Evolutionary conservation across 352 stramenopile genomes (phyloP).

Genomic region (Phytophthora hibernalis): DNA sequence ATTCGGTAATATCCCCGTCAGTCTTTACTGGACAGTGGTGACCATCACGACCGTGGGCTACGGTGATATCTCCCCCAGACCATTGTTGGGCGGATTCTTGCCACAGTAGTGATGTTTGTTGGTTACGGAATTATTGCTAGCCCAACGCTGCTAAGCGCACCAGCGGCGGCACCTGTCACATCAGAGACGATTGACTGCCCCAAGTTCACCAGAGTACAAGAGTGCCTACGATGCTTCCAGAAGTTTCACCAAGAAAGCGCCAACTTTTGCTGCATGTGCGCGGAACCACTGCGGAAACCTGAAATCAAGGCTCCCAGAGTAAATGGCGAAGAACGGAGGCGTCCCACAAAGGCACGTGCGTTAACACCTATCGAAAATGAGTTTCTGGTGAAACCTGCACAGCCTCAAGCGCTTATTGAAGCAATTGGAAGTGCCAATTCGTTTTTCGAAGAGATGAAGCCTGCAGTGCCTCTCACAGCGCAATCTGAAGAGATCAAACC

Average conservation of each 20-base stretch:
- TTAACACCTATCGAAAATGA: slow-evolving; percentile 25
- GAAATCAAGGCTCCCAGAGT: slow-evolving; percentile 56
- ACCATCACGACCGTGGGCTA: slow-evolving; percentile 89
- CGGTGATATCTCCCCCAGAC: slow-evolving; percentile 83
- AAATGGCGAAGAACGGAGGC: slow-evolving; percentile 48
- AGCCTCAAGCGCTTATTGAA: background rate
- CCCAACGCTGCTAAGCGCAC: slow-evolving; percentile 60
- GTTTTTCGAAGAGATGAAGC: slow-evolving; percentile 19
- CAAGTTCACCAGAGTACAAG: slow-evolving; percentile 54
- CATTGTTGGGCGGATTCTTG: slow-evolving; percentile 77
- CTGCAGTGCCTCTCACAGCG: slow-evolving; percentile 2
- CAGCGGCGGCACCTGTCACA: slow-evolving; percentile 20
- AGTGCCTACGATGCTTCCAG: slow-evolving; percentile 75
- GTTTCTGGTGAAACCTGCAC: background rate
- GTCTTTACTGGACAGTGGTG: slow-evolving; percentile 87
- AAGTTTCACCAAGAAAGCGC: slow-evolving; percentile 80
- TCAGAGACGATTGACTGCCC: slow-evolving; percentile 30
- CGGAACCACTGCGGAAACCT: slow-evolving; percentile 58
- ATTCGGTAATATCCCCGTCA: slow-evolving; percentile 86
- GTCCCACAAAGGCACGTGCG: slow-evolving; percentile 51
- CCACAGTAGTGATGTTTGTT: slow-evolving; percentile 83
- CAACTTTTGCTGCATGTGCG: slow-evolving; percentile 81
- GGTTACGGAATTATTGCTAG: slow-evolving; percentile 88
- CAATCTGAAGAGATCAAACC: slow-evolving; percentile 18
- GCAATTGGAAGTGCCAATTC: background rate